Evolutionary conservation across 306 rosid species (phyloP).

Genomic region (Prunus salicina): DNA sequence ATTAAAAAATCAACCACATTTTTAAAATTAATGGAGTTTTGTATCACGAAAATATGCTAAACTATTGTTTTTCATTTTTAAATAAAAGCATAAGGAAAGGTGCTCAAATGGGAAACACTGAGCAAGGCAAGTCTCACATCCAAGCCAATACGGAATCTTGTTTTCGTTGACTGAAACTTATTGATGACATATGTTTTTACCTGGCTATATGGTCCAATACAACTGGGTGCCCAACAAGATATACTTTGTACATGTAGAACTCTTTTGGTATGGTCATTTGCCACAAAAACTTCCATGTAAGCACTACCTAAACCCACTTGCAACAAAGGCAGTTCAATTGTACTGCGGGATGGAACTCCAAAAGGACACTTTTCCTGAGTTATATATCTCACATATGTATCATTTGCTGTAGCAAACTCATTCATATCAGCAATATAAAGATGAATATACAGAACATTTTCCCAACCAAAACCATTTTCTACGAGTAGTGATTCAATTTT

Average conservation of each 20-base stretch:
- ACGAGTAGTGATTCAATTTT: conserved; percentile 61
- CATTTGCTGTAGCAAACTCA: conserved; percentile 74
- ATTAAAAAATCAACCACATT: background rate
- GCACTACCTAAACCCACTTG: conserved; percentile 69
- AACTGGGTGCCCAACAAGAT: conserved; percentile 97
- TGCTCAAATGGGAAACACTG: background rate
- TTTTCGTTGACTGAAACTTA: background rate
- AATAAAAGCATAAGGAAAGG: too few species aligned
- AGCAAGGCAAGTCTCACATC: background rate
- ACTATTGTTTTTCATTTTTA: background rate
- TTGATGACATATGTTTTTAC: conserved; percentile 31
- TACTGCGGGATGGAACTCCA: conserved; percentile 98
- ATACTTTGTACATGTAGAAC: conserved; percentile 97
- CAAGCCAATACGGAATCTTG: background rate
- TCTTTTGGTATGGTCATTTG: conserved; percentile 62
- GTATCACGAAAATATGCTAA: background rate
- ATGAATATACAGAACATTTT: conserved; percentile 81
- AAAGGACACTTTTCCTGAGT: conserved; percentile 80
- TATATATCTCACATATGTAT: conserved; percentile 68
- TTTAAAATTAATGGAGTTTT: background rate
- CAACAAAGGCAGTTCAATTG: conserved; percentile 74
- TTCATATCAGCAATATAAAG: conserved; percentile 85
- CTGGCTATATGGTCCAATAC: conserved; percentile 99
- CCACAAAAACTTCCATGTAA: conserved; percentile 76
- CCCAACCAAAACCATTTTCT: conserved; percentile 70